Conservation (phyloP, 495 filamentous ascomycete genomes). For the Aspergillus saccharolyticus region DNA sequence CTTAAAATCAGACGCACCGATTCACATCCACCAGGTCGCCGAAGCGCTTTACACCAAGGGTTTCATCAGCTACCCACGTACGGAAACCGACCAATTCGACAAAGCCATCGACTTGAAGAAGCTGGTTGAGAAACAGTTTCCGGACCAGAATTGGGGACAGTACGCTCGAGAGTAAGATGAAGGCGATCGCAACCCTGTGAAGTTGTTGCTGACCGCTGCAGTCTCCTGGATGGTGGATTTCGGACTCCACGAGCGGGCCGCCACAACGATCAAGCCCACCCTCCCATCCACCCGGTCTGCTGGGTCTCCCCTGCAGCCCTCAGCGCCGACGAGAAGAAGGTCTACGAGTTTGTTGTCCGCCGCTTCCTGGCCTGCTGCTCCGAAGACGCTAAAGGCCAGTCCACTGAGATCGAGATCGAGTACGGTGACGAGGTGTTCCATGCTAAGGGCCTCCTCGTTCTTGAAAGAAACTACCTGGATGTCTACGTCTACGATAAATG, state of each 20-base stretch:
- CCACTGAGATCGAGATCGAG: conserved; percentile 75
- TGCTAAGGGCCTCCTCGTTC: conserved; percentile 76
- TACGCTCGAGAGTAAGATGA: conserved; percentile 62
- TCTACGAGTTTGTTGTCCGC: conserved; percentile 93
- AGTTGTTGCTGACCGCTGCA: conserved; percentile 21
- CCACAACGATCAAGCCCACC: conserved; percentile 94
- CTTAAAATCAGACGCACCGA: not conserved
- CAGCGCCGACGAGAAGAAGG: conserved; percentile 58
- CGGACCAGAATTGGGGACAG: conserved; percentile 68
- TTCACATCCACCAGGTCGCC: conserved; percentile 48
- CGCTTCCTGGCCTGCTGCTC: conserved; percentile 96
- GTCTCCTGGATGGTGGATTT: conserved; percentile 73
- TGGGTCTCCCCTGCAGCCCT: conserved; percentile 63
- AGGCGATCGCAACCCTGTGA: not conserved
- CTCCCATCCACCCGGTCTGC: conserved; percentile 90
- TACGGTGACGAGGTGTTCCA: conserved; percentile 83
- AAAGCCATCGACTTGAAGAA: conserved; percentile 77
- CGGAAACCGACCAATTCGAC: conserved; percentile 96
- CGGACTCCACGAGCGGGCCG: conserved; percentile 73
- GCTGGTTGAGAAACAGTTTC: conserved; percentile 78
- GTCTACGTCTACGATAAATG: conserved; percentile 96
- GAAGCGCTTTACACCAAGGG: conserved; percentile 90
- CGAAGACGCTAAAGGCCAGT: conserved; percentile 80
- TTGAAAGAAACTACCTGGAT: conserved; percentile 87
- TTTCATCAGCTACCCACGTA: conserved; percentile 95